A percentile compares a stretch with the other conserved stretches of the same genome.
These are phyloP conservation scores for Penicillium sclerotiorum DNA, from an alignment of 2,329 filamentous ascomycete genomes.

Conservation along the genomic window DNA sequence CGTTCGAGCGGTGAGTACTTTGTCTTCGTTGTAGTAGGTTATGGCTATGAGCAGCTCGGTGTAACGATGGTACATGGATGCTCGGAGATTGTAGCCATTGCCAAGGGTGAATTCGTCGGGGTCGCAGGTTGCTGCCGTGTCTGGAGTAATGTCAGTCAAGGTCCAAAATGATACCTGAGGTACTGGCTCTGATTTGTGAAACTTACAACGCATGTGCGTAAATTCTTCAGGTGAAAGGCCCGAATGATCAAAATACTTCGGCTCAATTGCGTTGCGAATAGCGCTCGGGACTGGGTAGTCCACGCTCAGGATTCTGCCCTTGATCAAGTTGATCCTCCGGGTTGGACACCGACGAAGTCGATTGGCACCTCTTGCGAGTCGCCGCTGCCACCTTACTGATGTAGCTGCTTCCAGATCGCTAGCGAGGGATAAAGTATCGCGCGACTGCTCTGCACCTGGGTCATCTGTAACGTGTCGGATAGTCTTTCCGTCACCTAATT, in stretches of 20 bases:
- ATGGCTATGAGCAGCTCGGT: conserved; percentile 7
- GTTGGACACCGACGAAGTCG: conserved; percentile 12
- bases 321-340: conserved; percentile 7
- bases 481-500: too few species aligned
- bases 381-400: too few species aligned
- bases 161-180: too few species aligned
- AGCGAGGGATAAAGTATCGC: too few species aligned
- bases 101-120: conserved; percentile 5
- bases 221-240: background rate
- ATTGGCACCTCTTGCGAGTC: too few species aligned
- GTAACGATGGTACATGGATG: conserved; percentile 5
- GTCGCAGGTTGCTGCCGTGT: conserved; percentile 11
- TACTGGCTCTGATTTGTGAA: background rate
- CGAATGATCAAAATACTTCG: background rate
- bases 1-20: conserved; percentile 7
- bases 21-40: conserved; percentile 3
- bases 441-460: too few species aligned
- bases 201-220: background rate
- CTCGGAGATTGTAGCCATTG: conserved; percentile 7
- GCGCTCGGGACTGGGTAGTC: conserved; percentile 3
- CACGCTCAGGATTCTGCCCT: background rate
- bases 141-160: conserved; percentile 7
- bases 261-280: background rate
- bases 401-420: too few species aligned
- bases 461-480: too few species aligned